These are phyloP conservation scores for Trichoderma simmonsii DNA, from an alignment of 2,329 filamentous ascomycete species.

Conservation along the genomic window DNA sequence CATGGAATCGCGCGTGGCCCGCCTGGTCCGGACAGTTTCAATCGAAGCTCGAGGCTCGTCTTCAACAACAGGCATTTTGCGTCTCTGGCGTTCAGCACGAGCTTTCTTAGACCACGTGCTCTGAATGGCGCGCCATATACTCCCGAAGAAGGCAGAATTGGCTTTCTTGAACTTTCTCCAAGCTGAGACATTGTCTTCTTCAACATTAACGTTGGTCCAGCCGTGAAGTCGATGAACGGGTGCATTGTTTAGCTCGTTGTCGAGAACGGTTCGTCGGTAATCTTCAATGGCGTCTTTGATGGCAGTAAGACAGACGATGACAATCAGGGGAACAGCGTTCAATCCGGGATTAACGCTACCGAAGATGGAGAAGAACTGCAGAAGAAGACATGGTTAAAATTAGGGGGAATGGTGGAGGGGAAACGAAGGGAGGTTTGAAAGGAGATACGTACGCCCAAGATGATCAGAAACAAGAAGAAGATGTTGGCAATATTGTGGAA, in stretches of 20 bases:
- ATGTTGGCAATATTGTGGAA: slow-evolving; percentile 99
- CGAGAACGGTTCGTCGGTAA: slow-evolving; percentile 84
- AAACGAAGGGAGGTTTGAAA: not conserved
- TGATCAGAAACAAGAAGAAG: slow-evolving; percentile 95
- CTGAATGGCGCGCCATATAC: slow-evolving; percentile 49
- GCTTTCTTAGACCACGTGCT: slow-evolving; percentile 51
- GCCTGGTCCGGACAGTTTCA: slow-evolving; percentile 36
- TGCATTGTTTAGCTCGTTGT: slow-evolving; percentile 94
- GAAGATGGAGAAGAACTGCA: slow-evolving; percentile 92
- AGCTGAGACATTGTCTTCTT: slow-evolving; percentile 76
- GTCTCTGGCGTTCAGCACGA: slow-evolving; percentile 47
- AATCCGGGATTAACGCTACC: slow-evolving; percentile 86
- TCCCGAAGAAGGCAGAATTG: slow-evolving; percentile 58
- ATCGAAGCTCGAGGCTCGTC: slow-evolving; percentile 62
- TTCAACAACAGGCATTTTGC: slow-evolving; percentile 34
- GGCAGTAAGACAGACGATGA: slow-evolving; percentile 83
- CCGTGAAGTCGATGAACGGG: slow-evolving; percentile 85
- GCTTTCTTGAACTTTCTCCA: slow-evolving; percentile 94
- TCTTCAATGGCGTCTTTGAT: slow-evolving; percentile 96
- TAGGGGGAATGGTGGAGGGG: not conserved
- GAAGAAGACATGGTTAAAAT: slow-evolving; percentile 20
- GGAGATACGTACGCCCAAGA: slow-evolving; percentile 71
- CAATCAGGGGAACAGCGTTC: slow-evolving; percentile 85
- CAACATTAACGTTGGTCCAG: slow-evolving; percentile 91
- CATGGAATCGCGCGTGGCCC: slow-evolving; percentile 38